phyloP scores from a whole-genome alignment of 2,329 filamentous ascomycete species.

The Dactylellina drechsleri region DNA sequence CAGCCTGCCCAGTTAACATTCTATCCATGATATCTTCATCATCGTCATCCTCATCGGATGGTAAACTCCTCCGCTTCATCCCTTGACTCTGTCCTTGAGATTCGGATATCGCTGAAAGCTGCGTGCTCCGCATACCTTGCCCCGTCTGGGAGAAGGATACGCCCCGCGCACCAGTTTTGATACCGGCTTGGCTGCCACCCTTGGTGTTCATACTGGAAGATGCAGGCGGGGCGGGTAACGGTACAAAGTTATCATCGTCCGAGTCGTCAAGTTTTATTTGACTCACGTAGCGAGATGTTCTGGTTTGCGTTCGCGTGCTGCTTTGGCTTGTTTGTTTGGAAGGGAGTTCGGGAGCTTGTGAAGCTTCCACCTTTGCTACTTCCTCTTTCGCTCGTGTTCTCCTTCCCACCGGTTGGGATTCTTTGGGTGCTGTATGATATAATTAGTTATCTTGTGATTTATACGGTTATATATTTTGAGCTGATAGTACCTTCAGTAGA shows the following conservation, averaged over 20 bases:
- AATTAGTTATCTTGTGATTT: slow-evolving; percentile 2
- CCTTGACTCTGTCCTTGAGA: slow-evolving; percentile 14
- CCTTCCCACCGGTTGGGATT: slow-evolving; percentile 30
- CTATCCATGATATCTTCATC: slow-evolving; percentile 73
- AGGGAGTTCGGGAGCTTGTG: slow-evolving; percentile 22
- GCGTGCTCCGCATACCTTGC: slow-evolving; percentile 12
- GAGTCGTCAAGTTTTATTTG: slow-evolving; percentile 52
- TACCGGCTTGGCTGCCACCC: neutral
- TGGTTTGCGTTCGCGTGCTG: slow-evolving; percentile 33
- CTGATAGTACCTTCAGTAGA: slow-evolving; percentile 56
- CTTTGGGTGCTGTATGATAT: slow-evolving; percentile 10
- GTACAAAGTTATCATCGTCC: slow-evolving; percentile 49
- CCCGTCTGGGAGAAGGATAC: slow-evolving; percentile 56
- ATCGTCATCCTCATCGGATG: slow-evolving; percentile 58
- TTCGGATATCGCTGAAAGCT: slow-evolving; percentile 40
- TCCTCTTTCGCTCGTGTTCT: slow-evolving; percentile 18
- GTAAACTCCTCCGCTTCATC: slow-evolving; percentile 24
- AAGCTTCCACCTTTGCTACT: slow-evolving; percentile 3
- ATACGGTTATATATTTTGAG: neutral
- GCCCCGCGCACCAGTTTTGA: slow-evolving; percentile 57
- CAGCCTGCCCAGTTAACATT: slow-evolving; percentile 79
- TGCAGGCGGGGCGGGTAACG: slow-evolving; percentile 35
- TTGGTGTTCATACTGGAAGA: slow-evolving; percentile 6
- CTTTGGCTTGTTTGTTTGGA: slow-evolving; percentile 15
- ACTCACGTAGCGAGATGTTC: slow-evolving; percentile 49